These are phyloP conservation scores for Capronia epimyces DNA, from an alignment of 2,329 filamentous ascomycete genomes.

Conservation along the genomic window DNA sequence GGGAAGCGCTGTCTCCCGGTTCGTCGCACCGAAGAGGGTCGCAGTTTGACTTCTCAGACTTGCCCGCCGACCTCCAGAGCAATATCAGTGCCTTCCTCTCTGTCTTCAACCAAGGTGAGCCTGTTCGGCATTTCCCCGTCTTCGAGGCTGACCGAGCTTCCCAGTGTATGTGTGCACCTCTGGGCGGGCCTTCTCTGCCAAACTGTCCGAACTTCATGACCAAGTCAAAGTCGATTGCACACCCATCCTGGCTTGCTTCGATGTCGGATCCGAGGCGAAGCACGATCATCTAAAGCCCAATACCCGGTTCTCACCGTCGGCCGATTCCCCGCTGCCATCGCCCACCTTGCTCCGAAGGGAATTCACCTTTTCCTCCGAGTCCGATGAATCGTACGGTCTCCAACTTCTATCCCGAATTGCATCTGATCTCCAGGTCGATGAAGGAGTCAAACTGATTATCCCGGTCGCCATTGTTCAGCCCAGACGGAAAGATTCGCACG, in stretches of 20 bases:
- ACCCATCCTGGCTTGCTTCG: constrained; percentile 53
- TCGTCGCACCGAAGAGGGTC: constrained; percentile 28
- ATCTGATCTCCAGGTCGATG: constrained; percentile 47
- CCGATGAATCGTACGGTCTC: constrained; percentile 45
- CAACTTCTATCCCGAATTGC: constrained; percentile 45
- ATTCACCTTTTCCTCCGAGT: constrained; percentile 42
- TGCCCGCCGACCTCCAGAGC: constrained; percentile 41
- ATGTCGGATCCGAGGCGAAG: constrained; percentile 45
- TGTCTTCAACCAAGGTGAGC: constrained; percentile 50
- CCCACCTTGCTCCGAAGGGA: constrained; percentile 30
- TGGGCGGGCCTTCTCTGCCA: constrained; percentile 49
- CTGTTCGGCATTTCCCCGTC: background rate
- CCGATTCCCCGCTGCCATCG: constrained; percentile 33
- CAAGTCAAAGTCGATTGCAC: constrained; percentile 40
- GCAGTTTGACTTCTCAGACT: constrained; percentile 34
- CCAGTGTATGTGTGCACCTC: constrained; percentile 52
- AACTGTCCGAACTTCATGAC: constrained; percentile 47
- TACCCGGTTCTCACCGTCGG: constrained; percentile 31
- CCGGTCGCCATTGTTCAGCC: constrained; percentile 45
- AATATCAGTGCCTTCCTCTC: constrained; percentile 48
- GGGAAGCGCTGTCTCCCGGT: constrained; percentile 28
- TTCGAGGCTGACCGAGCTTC: constrained; percentile 10
- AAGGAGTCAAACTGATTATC: constrained; percentile 45
- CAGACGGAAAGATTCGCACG: constrained; percentile 27
- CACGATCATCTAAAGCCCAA: constrained; percentile 32